Evolutionary conservation across 1,139 yeast species (phyloP).

Genomic region (Protomyces pachydermus): DNA sequence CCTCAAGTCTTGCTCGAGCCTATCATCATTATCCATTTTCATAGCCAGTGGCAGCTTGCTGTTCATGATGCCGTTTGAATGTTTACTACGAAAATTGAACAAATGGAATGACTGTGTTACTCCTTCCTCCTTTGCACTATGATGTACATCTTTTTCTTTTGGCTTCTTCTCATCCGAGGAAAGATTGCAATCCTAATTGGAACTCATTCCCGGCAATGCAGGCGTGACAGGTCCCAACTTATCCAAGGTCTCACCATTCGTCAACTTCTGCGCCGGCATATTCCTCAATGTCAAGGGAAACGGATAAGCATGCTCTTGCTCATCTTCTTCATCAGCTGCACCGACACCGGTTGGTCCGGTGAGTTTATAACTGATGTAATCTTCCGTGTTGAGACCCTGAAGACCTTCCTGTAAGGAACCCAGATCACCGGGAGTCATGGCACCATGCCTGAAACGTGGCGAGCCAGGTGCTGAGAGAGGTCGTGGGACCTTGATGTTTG

Average conservation of each 20-base stretch:
- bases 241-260: conserved; percentile 13
- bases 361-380: conserved; percentile 72
- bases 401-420: conserved; percentile 92
- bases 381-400: conserved; percentile 68
- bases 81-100: too few relatives aligned
- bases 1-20: too few relatives aligned
- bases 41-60: too few relatives aligned
- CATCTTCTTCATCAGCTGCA: neutral
- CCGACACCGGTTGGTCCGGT: conserved; percentile 2
- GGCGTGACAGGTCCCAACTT: conserved; percentile 22
- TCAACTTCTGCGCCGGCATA: conserved; percentile 7
- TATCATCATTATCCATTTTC: neutral
- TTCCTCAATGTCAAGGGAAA: conserved; percentile 20
- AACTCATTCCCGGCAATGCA: conserved; percentile 9
- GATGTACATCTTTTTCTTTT: neutral
- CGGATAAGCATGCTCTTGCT: conserved; percentile 23
- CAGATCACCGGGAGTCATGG: conserved; percentile 96
- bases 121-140: neutral
- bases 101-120: neutral
- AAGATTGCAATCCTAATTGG: neutral
- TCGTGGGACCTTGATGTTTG: conserved; percentile 66
- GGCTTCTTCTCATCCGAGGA: neutral
- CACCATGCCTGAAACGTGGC: conserved; percentile 64
- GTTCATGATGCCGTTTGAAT: too few relatives aligned
- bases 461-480: conserved; percentile 96